Evolutionary conservation across 2,329 filamentous ascomycete species (phyloP).

Genomic region (Botryotinia convoluta): DNA sequence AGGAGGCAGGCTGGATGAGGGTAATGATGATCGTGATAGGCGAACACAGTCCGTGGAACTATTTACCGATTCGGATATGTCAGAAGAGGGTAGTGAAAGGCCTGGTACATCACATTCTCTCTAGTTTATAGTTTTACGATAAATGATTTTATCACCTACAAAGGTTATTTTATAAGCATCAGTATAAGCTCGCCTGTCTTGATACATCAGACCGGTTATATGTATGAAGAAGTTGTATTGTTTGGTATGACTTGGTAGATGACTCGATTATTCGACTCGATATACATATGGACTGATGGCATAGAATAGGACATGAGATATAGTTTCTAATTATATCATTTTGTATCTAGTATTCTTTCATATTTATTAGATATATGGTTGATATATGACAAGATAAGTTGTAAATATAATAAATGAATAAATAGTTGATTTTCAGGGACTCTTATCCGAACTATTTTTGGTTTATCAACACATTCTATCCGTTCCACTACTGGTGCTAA

Average conservation of each 20-base stretch:
- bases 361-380: not conserved
- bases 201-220: not conserved
- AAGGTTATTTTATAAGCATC: not conserved
- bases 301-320: not conserved
- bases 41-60: slow-evolving; percentile 12
- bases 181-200: not conserved
- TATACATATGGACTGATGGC: not conserved
- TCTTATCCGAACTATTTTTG: not conserved
- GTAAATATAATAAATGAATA: not conserved
- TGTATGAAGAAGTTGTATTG: not conserved
- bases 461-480: not conserved
- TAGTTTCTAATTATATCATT: slow-evolving; percentile 5
- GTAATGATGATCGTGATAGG: not conserved
- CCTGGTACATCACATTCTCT: slow-evolving; percentile 20
- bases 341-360: not conserved
- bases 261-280: not conserved
- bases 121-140: not conserved
- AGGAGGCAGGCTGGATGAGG: not conserved
- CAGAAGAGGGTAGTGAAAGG: slow-evolving; percentile 20
- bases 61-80: slow-evolving; percentile 25
- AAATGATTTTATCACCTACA: not conserved
- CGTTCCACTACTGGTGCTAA: not conserved
- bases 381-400: too few relatives aligned
- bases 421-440: not conserved
- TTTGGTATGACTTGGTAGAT: not conserved